Evolutionary conservation across 2,329 filamentous ascomycete species (phyloP), one percentile per base, ranked within the genome.

Genomic region (Alternaria sp.): DNA sequence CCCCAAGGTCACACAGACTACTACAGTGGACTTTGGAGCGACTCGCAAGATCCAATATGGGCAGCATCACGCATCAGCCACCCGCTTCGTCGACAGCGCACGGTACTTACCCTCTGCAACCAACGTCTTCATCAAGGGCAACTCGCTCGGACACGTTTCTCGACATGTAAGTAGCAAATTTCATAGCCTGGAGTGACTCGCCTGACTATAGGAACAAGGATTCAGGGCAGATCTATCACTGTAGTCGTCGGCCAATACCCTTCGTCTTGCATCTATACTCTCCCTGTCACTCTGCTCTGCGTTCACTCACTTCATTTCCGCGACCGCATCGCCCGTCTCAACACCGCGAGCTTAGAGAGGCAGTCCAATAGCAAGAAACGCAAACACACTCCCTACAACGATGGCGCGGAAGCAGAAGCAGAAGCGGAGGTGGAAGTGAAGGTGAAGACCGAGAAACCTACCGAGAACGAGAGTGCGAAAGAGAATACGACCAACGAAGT

Each of bases 281-380:
- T 68, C 1, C 66, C 65, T 3, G 36, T 51, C 2, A 40, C 40
- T 13, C 55, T 68, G 5, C 56, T 69, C 21, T 33, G 44, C 24
- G 40, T 40, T 0, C 51, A 69, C 31, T 68, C 61, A 0, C 5
- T 45, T 41, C 60, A 51, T 36, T 61, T 68, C 33, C 42, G 39
- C 26, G 17, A 59, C 1, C 53, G 62, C 7, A 51, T 65, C 4
- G 9, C 40, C 3, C 45, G 34, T 5, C 7, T 60, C 9, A 42
- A 11, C 2, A 9, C 5, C 5, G 17, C 31, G 5, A 8, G 17
- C 26, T 11, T 44, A 24, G 5, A 31, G 6, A 8, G 28, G 5
- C 13, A 34, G 4, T 13, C 24, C 2, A 23, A 9, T 10, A 60
- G 34, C 28, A 68, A 65, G 29, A 69, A 66, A 42, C 62, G 60